Evolutionary conservation across 805 yeast genomes (phyloP).

Genomic region (Yarrowia yakushimensis): DNA sequence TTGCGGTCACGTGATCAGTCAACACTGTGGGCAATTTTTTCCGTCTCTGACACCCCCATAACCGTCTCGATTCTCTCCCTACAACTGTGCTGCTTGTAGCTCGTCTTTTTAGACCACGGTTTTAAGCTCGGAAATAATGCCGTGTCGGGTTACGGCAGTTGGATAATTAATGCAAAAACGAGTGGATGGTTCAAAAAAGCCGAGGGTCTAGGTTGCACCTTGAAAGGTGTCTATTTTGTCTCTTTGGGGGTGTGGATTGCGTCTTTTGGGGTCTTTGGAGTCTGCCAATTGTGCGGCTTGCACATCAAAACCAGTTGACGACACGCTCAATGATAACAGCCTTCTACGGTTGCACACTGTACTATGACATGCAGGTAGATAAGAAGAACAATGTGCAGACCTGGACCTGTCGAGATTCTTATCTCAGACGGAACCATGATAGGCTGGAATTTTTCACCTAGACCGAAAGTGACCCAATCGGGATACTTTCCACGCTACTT

Average conservation of each 20-base stretch:
- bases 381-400: background rate
- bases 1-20: background rate
- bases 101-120: background rate
- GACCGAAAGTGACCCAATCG: too few relatives aligned
- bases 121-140: conserved; percentile 8
- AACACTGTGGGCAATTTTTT: background rate
- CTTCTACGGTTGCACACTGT: conserved; percentile 10
- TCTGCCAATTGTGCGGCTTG: background rate
- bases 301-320: too few relatives aligned
- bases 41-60: background rate
- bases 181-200: background rate
- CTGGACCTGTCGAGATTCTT: background rate
- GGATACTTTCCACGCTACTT: too few relatives aligned
- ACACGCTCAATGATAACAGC: too few relatives aligned
- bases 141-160: conserved; percentile 18
- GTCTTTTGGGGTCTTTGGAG: background rate
- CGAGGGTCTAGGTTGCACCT: too few relatives aligned
- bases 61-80: too few relatives aligned
- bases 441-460: background rate
- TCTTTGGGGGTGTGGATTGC: background rate
- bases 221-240: background rate
- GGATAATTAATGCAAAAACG: conserved; percentile 2
- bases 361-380: conserved; percentile 14
- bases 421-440: background rate
- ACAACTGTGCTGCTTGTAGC: background rate